phyloP scores from a whole-genome alignment of 805 yeast genomes.

The Ogataea haglerorum region DNA sequence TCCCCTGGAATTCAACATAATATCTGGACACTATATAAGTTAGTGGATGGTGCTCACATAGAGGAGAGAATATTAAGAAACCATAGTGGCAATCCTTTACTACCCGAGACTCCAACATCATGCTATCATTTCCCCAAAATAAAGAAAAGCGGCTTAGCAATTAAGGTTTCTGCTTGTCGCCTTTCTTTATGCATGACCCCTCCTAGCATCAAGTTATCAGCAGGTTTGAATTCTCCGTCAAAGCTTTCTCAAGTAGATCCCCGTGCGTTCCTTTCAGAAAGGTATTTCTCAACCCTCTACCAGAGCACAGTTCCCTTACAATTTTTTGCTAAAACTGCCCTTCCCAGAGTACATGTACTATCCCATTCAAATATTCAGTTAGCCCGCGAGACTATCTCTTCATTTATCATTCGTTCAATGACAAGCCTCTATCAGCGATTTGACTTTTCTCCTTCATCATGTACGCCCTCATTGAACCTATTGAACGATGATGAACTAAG shows the following conservation, averaged over 20 bases:
- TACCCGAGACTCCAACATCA: background rate
- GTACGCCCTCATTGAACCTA: background rate
- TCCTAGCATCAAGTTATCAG: background rate
- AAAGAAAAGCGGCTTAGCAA: background rate
- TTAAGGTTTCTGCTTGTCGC: no score
- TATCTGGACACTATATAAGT: background rate
- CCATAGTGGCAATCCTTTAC: no score
- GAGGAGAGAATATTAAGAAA: no score
- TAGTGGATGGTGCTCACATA: no score
- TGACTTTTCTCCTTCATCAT: background rate
- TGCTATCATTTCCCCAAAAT: background rate
- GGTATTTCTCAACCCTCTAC: constrained; percentile 29
- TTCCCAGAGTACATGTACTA: constrained; percentile 29
- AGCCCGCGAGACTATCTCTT: constrained; percentile 19
- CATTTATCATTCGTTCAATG: constrained; percentile 19
- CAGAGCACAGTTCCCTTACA: constrained; percentile 25
- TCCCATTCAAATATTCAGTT: constrained; percentile 23
- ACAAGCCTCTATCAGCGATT: constrained; percentile 22
- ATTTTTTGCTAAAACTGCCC: constrained; percentile 31
- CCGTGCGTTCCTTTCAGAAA: constrained; percentile 23
- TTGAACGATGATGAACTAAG: constrained; percentile 11
- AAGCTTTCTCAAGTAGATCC: constrained; percentile 25
- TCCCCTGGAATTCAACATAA: background rate
- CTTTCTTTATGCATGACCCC: no score
- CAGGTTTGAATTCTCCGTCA: constrained; percentile 4